A percentile compares a stretch with the other conserved stretches of the same genome.
Conservation (phyloP, 2,329 filamentous ascomycete species). For the Trichophyton schoenleinii region DNA sequence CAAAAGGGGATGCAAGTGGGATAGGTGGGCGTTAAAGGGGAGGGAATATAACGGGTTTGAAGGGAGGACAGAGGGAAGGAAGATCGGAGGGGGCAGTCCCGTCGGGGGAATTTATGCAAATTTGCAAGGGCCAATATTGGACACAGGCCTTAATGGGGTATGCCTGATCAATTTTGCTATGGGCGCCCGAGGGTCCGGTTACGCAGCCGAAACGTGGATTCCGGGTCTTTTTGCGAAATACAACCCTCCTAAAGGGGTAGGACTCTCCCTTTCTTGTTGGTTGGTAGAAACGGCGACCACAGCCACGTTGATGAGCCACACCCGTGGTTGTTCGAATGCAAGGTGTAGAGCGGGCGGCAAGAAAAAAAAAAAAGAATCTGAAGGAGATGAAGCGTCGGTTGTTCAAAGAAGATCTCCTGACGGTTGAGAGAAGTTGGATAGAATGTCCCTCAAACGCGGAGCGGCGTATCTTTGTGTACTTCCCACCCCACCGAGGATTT, state of each 20-base stretch:
- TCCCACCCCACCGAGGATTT: neutral
- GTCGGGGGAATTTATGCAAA: neutral
- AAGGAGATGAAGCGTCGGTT: neutral
- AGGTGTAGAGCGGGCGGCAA: neutral
- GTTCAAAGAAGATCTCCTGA: neutral
- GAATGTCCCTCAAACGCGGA: conserved; percentile 1
- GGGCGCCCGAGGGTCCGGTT: neutral
- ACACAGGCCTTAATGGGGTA: neutral
- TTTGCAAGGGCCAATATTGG: neutral
- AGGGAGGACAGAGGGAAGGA: neutral
- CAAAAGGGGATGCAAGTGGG: neutral
- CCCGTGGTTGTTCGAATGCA: neutral
- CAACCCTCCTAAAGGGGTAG: neutral
- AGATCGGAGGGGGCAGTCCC: neutral
- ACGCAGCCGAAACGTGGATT: neutral
- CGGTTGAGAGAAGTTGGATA: neutral
- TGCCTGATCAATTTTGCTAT: neutral
- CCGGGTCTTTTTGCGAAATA: neutral
- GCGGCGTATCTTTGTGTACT: neutral
- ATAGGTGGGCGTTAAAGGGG: neutral
- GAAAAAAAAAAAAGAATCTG: neutral
- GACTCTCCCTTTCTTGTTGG: neutral
- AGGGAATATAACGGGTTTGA: neutral
- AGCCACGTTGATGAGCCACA: neutral
- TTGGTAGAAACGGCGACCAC: neutral